Percentiles rank a stretch among this genome's conserved stretches.
Conservation (phyloP, 306 rosid genomes). For the Coriaria nepalensis region DNA sequence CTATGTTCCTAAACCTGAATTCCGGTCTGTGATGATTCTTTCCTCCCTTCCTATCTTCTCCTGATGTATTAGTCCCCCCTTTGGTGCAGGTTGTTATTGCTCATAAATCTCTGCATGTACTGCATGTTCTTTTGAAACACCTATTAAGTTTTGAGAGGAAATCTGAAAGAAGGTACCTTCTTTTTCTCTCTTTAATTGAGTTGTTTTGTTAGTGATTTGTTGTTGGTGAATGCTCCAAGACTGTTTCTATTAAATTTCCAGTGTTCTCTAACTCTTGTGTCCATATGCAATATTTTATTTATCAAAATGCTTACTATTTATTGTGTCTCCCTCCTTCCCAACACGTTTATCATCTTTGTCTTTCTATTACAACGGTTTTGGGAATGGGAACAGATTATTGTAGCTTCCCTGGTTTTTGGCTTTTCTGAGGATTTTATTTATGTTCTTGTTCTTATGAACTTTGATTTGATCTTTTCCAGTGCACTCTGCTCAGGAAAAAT, state of each 20-base stretch:
- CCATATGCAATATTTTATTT: too few species aligned
- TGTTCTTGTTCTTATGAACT: slow-evolving; percentile 61
- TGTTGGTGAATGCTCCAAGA: not conserved
- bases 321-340: too few species aligned
- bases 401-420: slow-evolving; percentile 1
- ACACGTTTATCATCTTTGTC: too few species aligned
- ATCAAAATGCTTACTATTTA: too few species aligned
- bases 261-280: too few species aligned
- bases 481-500: slow-evolving; percentile 96
- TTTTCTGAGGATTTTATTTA: slow-evolving; percentile 5
- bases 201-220: not conserved
- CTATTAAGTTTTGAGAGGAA: slow-evolving; percentile 32
- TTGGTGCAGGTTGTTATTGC: slow-evolving; percentile 47
- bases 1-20: too few species aligned
- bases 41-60: slow-evolving; percentile 4
- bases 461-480: slow-evolving; percentile 96
- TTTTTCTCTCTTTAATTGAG: not conserved
- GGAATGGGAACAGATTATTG: not conserved
- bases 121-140: slow-evolving; percentile 55
- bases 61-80: slow-evolving; percentile 13
- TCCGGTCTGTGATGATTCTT: slow-evolving; percentile 4
- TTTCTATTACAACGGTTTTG: too few species aligned
- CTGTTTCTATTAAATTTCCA: too few species aligned
- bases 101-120: slow-evolving; percentile 48
- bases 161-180: slow-evolving; percentile 48